Evolutionary conservation across 192 early-diverging fungal species (phyloP), one percentile per base, ranked within the genome.

Genomic region (Backusella macrospora): DNA sequence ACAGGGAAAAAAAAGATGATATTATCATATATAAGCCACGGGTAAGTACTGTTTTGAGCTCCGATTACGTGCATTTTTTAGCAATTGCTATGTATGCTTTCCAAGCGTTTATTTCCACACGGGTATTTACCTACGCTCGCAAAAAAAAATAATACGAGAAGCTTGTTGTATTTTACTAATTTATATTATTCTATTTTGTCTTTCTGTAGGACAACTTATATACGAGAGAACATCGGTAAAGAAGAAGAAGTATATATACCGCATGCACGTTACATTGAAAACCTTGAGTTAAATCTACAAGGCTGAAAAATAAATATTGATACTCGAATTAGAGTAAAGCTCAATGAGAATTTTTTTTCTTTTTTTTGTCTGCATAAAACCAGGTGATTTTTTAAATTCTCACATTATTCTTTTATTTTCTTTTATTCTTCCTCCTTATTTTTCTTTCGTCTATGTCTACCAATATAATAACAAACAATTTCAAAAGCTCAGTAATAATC

Each of bases 311-410:
- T 1, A 34, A 34, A 34, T 34, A 34, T 0, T 9, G 42, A 43
- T 18, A 49, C 1, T 8, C 18, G 16, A 10, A 9, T 18, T 52
- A 23, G 9, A 55, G 21, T 21, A 55, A 12, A 55, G 21, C 0
- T 55, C 52, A 21, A 55, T 55, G 52, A 26, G 52, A 55, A 55
- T 46, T 14, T 4, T 23, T 12, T 5, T 18, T 5, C 13, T 13
- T 13, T n/a, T 59, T 59, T 59, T n/a, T 26, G 26, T 26, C 52
- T 18, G 52, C 52, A 59, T 59, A 26, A 59, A n/a, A 59, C 16
- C 52, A 59, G 52, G 21, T 59, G 52, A 59, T 23, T 26, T 59
- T 26, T 26, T 59, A 59, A 59, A 59, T 59, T 59, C 52, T 59
- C 52, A 59, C 52, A 23, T 26, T 59, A 26, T 3, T 3, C 13